Evolutionary conservation across 129 eudicot genomes (phyloP), one percentile per base, ranked within the genome.

Genomic region (Chrysanthemum seticuspe): DNA sequence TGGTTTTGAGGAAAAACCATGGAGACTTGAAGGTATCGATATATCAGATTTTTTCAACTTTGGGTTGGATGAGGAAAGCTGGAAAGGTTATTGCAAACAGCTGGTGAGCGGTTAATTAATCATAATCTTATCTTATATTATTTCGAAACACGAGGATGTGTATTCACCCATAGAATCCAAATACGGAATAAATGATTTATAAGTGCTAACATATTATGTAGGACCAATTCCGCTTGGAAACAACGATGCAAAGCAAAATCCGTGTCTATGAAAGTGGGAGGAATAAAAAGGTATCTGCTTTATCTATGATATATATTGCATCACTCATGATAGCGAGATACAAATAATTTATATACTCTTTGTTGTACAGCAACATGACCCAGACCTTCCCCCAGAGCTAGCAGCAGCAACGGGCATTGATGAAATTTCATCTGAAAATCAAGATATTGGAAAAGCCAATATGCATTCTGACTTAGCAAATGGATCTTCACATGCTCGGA

Each of bases 341-440:
- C 13, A 6, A 54, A 63, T 11, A 21, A n/a, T 15, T 40, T 53
- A 71, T 13, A 51, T 44, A 51, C 14, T 19, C 25, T 19, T 29
- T 18, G 45, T 60, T 51, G 81, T 67, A 5, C 76, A 95, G 99
- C 97, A 88, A 60, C 91, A 95, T 73, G 99, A 95, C 85, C 97
- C 99, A 15, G 99, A 95, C 80, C 81, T 95, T 58, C 99, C 99
- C 53, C 99, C 99, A 49, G 99, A 95, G 84, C 90, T 95, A 59
- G 99, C 95, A 52, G 99, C 99, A 62, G 99, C 99, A 48, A 89
- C 95, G 48, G 97, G 96, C 45, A 36, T 36, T 77, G 93, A 84
- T 75, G 96, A 86, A 29, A 58, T 75, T 76, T 71, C 96, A 81
- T 75, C 88, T 60, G 91, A 79, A 77, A 86, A 81, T 72, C 83